phyloP scores from a whole-genome alignment of 495 filamentous ascomycete species.

The Xylaria flabelliformis region DNA sequence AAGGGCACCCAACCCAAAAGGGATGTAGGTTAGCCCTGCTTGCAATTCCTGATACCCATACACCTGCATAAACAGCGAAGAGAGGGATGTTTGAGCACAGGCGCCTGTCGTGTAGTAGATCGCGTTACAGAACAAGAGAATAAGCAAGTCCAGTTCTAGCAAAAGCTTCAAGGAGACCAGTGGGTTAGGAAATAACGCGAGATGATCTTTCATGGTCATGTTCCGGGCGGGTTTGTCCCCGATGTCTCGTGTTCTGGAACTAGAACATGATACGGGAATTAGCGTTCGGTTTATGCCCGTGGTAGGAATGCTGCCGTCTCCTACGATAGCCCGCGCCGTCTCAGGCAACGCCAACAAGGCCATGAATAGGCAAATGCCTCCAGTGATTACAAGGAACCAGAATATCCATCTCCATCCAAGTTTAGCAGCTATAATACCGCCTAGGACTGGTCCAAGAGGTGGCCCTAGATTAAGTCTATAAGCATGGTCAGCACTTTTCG shows the following conservation, averaged over 20 bases:
- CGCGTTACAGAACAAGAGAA: constrained; percentile 10
- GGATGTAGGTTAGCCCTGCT: constrained; percentile 10
- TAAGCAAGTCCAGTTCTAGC: constrained; percentile 17
- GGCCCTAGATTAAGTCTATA: background rate
- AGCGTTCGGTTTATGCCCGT: constrained; percentile 1
- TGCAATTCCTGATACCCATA: constrained; percentile 12
- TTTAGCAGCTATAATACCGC: background rate
- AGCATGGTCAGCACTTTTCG: background rate
- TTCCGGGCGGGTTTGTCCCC: background rate
- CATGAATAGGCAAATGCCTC: background rate
- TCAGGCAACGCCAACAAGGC: background rate
- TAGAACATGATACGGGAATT: background rate
- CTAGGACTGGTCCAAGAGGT: background rate
- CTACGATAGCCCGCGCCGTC: constrained; percentile 7
- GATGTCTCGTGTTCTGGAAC: background rate
- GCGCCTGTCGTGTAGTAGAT: constrained; percentile 18
- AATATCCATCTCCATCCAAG: background rate
- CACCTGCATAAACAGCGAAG: constrained; percentile 5
- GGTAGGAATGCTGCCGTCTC: background rate
- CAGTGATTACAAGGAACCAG: background rate
- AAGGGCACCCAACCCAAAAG: background rate
- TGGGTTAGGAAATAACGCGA: background rate
- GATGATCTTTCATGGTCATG: background rate
- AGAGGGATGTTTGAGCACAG: background rate
- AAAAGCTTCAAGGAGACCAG: constrained; percentile 4